A percentile compares a stretch with the other conserved stretches of the same genome.
phyloP scores from a whole-genome alignment of 768 basidiomycete genomes.

The Rhodotorula babjevae region DNA sequence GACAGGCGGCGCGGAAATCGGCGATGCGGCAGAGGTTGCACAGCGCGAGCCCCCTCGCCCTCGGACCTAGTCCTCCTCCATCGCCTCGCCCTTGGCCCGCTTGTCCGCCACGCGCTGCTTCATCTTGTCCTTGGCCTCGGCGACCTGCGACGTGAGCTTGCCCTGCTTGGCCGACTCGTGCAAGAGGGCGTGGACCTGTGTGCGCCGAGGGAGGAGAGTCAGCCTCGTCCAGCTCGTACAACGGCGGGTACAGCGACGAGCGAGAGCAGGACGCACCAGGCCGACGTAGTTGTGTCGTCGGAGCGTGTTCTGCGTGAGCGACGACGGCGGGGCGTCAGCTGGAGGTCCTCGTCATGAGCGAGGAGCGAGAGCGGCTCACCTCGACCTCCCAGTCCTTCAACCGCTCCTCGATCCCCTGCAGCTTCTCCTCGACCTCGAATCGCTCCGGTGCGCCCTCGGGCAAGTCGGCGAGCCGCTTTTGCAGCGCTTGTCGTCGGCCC shows the following conservation, averaged over 20 bases:
- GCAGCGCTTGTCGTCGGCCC: conserved; percentile 49
- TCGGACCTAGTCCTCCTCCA: conserved; percentile 24
- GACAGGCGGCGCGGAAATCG: too few species aligned
- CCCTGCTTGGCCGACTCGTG: conserved; percentile 68
- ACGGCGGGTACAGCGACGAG: too few species aligned
- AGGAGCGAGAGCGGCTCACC: conserved; percentile 1
- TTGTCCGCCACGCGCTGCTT: conserved; percentile 51
- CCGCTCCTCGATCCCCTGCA: conserved; percentile 48
- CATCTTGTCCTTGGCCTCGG: conserved; percentile 52
- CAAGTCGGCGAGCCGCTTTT: conserved; percentile 70
- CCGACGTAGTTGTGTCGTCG: conserved; percentile 83
- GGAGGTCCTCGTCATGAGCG: neutral
- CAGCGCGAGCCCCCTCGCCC: too few species aligned
- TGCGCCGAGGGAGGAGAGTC: neutral
- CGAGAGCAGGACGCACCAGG: neutral
- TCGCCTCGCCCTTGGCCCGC: conserved; percentile 45
- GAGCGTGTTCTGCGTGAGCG: conserved; percentile 57
- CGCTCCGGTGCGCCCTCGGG: conserved; percentile 51
- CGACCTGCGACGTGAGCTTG: conserved; percentile 51
- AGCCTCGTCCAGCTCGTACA: too few species aligned
- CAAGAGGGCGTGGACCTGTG: conserved; percentile 58
- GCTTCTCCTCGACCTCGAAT: conserved; percentile 65
- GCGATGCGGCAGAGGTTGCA: too few species aligned
- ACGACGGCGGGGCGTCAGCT: too few species aligned
- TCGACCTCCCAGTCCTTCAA: conserved; percentile 34